phyloP scores from a whole-genome alignment of 345 rosid species.

The Melastoma malabathricum region DNA sequence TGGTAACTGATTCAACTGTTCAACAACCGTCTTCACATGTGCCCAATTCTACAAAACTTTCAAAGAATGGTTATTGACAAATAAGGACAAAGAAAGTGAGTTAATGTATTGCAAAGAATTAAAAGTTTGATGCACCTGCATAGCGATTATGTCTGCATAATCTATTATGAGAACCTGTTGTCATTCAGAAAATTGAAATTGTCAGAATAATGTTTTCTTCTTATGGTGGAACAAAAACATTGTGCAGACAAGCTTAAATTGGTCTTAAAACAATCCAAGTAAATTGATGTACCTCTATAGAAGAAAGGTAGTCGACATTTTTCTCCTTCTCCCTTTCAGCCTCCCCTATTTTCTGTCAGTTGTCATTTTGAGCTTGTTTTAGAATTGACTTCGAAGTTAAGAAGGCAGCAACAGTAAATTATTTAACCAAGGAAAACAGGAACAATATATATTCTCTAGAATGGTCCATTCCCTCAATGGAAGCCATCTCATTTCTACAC shows the following conservation, averaged over 20 bases:
- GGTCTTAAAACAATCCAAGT: background rate
- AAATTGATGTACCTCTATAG: constrained; percentile 59
- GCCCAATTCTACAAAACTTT: constrained; percentile 63
- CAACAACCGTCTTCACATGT: constrained; percentile 46
- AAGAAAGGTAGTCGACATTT: constrained; percentile 79
- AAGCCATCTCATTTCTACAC: no score
- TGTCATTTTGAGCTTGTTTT: constrained; percentile 5
- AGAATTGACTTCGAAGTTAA: background rate
- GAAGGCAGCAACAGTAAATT: background rate
- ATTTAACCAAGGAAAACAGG: background rate
- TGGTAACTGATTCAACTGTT: constrained; percentile 55
- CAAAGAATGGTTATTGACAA: constrained; percentile 4
- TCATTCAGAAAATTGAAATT: constrained; percentile 5
- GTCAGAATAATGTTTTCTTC: background rate
- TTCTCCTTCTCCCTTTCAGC: constrained; percentile 48
- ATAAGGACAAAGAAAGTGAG: background rate
- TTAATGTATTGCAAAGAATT: background rate
- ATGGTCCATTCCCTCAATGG: no score
- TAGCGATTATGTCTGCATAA: constrained; percentile 82
- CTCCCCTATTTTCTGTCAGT: constrained; percentile 57
- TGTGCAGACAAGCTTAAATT: background rate
- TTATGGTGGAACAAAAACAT: background rate
- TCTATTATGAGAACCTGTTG: constrained; percentile 78
- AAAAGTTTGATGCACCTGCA: constrained; percentile 50
- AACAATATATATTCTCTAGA: no score